Evolutionary conservation across 2,329 filamentous ascomycete genomes (phyloP).

Genomic region (Apiospora marii): DNA sequence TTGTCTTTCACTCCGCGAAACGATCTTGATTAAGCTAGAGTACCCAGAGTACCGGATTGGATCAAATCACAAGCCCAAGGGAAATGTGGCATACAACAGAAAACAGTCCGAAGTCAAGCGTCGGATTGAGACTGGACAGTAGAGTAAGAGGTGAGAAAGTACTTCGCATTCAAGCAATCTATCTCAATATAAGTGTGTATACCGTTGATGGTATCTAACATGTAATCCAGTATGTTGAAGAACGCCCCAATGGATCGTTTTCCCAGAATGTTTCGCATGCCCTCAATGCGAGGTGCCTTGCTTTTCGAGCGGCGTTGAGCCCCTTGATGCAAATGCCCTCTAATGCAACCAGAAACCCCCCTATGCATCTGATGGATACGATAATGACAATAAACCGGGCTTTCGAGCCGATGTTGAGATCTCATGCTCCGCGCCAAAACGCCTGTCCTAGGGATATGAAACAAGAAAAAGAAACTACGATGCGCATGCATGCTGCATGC

Average conservation of each 20-base stretch:
- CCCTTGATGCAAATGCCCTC: background rate
- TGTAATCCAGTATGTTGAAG: constrained; percentile 23
- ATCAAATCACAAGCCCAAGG: background rate
- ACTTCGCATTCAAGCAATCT: background rate
- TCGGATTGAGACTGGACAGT: background rate
- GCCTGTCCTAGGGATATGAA: constrained; percentile 21
- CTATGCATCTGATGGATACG: constrained; percentile 2
- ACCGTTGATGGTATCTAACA: constrained; percentile 25
- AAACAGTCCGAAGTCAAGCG: background rate
- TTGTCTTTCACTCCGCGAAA: too few species aligned
- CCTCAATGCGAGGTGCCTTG: background rate
- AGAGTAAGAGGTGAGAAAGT: background rate
- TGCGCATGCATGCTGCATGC: background rate
- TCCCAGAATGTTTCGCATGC: background rate
- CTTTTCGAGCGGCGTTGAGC: constrained; percentile 22
- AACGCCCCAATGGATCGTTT: background rate
- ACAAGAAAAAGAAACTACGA: constrained; percentile 9
- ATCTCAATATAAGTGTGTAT: constrained; percentile 1
- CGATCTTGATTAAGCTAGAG: too few species aligned
- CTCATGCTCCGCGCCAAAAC: constrained; percentile 28
- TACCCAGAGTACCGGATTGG: too few species aligned
- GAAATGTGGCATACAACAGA: too few species aligned
- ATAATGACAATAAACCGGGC: constrained; percentile 1
- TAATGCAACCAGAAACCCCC: constrained; percentile 20
- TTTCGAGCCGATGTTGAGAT: constrained; percentile 36